Base-by-base conservation (phyloP, 441 rosid species). In the Brassica balearica region DNA sequence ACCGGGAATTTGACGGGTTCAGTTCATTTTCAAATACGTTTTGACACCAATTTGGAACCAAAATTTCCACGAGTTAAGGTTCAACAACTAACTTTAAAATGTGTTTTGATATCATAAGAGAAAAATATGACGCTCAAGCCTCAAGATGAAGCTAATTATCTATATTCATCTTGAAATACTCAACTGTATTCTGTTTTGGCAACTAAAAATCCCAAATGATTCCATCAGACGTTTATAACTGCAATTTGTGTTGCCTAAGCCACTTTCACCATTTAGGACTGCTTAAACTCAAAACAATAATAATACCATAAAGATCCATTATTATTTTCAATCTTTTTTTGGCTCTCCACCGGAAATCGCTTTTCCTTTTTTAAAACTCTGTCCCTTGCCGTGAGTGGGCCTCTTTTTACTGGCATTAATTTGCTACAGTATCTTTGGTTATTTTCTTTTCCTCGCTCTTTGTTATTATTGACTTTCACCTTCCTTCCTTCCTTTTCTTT, bases 1-100 rank as follows among this genome's bases (percentile, higher is more conserved):
- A 61, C 64, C 34, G 64, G 64, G 15, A 48, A 48, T 48, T 48
- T 48, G 56, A 48, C 19, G 17, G 56, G 56, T 48, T 48, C 56
- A n/a, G 17, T 48, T 48, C 56, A 48, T 48, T 48, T 48, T 48
- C 14, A 48, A 48, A 48, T 32, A 14, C 53, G 53, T 48, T 48
- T 5, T 48, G 17, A n/a, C 56, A 48, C 56, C 48, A 41, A 41
- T 41, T 41, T 41, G 48, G 9, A 10, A 41, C 12, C 48, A 41
- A 38, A 38, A 36, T 36, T 36, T 25, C 38, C 38, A 6, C 41
- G 41, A 36, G 41, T 36, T 2, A 36, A 2, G 41, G 41, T 36
- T 36, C 41, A 36, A 36, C 41, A 36, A 36, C 41, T 36, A 8
- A 36, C 41, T 46, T 46, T 46, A 10, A 46, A 46, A 46, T 11